Evolutionary conservation across 2,329 filamentous ascomycete genomes (phyloP).

Genomic region (Calonectria hongkongensis): DNA sequence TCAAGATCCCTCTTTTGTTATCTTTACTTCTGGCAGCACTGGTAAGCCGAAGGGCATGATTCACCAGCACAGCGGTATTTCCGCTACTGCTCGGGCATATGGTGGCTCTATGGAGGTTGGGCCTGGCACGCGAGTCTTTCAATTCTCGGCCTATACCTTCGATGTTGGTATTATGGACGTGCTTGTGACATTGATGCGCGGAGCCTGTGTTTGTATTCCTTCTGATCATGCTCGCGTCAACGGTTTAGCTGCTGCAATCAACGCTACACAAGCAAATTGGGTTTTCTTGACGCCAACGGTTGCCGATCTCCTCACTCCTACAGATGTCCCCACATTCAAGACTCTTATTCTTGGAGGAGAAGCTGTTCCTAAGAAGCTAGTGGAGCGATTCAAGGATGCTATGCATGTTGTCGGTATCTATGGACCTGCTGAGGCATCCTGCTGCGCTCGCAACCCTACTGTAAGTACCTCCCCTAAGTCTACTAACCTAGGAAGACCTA

Average conservation of each 20-base stretch:
- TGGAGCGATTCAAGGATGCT: slow-evolving; percentile 44
- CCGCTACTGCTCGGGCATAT: slow-evolving; percentile 33
- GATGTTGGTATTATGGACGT: slow-evolving; percentile 63
- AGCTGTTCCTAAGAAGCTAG: slow-evolving; percentile 34
- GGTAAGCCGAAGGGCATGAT: slow-evolving; percentile 74
- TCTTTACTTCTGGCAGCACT: slow-evolving; percentile 75
- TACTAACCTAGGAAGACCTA: slow-evolving; percentile 28
- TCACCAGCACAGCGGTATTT: slow-evolving; percentile 37
- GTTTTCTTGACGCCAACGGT: slow-evolving; percentile 32
- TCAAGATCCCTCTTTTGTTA: slow-evolving; percentile 57
- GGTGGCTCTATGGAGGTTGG: slow-evolving; percentile 26
- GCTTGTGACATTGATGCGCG: slow-evolving; percentile 60
- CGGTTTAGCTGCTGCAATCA: slow-evolving; percentile 23
- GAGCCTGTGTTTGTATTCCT: slow-evolving; percentile 62
- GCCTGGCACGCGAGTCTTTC: slow-evolving; percentile 37
- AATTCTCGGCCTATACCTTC: slow-evolving; percentile 60
- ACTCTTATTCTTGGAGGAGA: slow-evolving; percentile 45
- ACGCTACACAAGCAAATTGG: slow-evolving; percentile 21
- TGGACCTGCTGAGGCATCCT: slow-evolving; percentile 46
- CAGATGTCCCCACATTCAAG: slow-evolving; percentile 20
- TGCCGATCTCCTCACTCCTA: slow-evolving; percentile 22
- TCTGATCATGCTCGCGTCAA: slow-evolving; percentile 52
- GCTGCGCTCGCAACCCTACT: slow-evolving; percentile 42
- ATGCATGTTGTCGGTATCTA: slow-evolving; percentile 43
- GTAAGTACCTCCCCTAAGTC: slow-evolving; percentile 25